Percentiles rank a stretch among this genome's conserved stretches.
Conservation (phyloP, 306 rosid genomes). For the Sindora glabra region DNA sequence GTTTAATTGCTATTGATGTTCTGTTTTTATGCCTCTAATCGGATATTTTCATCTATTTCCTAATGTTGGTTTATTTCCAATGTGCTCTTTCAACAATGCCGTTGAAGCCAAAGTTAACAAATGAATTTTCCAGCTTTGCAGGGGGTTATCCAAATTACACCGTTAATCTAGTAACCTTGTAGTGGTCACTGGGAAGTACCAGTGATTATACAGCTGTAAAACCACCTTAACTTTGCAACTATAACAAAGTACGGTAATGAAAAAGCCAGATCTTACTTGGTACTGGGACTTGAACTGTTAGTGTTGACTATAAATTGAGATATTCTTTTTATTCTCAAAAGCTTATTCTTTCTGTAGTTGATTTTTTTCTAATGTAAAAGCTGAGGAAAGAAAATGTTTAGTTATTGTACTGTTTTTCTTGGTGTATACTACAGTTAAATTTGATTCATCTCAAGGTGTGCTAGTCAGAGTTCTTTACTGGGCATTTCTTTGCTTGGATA, state of each 20-base stretch:
- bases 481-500: not conserved
- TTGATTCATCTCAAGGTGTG: too few species aligned
- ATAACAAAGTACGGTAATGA: not conserved
- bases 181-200: not conserved
- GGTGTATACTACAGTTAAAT: too few species aligned
- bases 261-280: constrained; percentile 10
- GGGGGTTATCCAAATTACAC: not conserved
- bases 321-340: not conserved
- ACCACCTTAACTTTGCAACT: not conserved
- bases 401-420: not conserved
- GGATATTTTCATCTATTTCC: not conserved
- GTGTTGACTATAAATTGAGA: not conserved
- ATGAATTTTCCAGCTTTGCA: not conserved
- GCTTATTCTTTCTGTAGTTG: not conserved
- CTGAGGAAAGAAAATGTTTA: constrained; percentile 2
- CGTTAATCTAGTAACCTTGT: not conserved
- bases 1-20: not conserved
- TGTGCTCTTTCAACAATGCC: not conserved
- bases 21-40: not conserved
- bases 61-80: not conserved
- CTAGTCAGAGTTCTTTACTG: not conserved
- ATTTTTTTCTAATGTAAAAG: not conserved
- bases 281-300: not conserved
- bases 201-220: not conserved
- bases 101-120: not conserved